phyloP scores from a whole-genome alignment of 2,329 filamentous ascomycete genomes.

The Pseudocercospora macadamiae region DNA sequence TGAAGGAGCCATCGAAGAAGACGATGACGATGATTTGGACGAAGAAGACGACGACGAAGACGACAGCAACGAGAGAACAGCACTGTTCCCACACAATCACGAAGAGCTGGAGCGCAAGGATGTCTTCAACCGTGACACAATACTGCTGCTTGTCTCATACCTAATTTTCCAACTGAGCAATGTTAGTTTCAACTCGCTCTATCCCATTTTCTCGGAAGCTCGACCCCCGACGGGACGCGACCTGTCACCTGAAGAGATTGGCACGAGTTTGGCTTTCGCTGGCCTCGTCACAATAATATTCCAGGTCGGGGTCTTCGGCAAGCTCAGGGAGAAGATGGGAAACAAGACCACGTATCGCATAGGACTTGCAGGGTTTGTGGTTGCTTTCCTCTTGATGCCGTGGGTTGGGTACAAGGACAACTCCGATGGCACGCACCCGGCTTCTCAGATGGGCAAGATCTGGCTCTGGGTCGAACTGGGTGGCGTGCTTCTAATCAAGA shows the following conservation, averaged over 20 bases:
- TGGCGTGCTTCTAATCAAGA: constrained; percentile 80
- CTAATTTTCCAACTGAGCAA: constrained; percentile 93
- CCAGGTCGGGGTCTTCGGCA: constrained; percentile 82
- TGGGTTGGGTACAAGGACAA: constrained; percentile 79
- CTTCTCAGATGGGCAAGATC: constrained; percentile 58
- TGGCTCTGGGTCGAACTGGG: constrained; percentile 85
- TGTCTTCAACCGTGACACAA: constrained; percentile 77
- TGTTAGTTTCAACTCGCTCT: constrained; percentile 92
- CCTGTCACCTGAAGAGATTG: constrained; percentile 78
- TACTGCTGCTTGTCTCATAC: constrained; percentile 81
- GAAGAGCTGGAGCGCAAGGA: constrained; percentile 58
- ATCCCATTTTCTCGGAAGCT: constrained; percentile 86
- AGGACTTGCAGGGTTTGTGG: constrained; percentile 75
- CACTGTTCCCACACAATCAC: constrained; percentile 46
- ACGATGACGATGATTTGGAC: constrained; percentile 28
- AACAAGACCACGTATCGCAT: constrained; percentile 83
- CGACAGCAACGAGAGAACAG: constrained; percentile 41
- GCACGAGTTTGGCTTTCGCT: constrained; percentile 80
- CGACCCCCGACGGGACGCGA: constrained; percentile 74
- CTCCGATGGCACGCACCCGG: constrained; percentile 49
- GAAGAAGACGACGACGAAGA: constrained; percentile 38
- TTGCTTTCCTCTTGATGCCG: constrained; percentile 85
- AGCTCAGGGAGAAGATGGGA: constrained; percentile 74
- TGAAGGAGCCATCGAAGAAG: constrained; percentile 16
- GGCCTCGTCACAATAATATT: constrained; percentile 86